Conservation (phyloP, 2,329 filamentous ascomycete species). For the Stachybotrys echinatus region DNA sequence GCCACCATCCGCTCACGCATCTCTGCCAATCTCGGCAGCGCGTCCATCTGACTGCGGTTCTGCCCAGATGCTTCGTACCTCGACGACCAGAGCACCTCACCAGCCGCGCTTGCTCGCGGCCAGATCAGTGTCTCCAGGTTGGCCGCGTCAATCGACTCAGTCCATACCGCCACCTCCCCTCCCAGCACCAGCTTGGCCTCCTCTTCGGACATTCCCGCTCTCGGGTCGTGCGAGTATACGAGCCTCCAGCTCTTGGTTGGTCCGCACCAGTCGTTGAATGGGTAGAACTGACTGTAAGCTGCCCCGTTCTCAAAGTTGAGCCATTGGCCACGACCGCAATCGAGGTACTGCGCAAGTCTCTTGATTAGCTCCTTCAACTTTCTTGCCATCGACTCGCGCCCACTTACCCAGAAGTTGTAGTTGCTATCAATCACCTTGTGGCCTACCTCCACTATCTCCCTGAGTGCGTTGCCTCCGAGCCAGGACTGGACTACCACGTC, state of each 20-base stretch:
- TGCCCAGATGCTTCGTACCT: conserved; percentile 57
- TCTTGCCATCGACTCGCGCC: neutral
- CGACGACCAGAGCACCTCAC: conserved; percentile 78
- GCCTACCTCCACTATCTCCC: conserved; percentile 54
- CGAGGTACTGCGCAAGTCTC: conserved; percentile 57
- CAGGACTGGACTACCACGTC: conserved; percentile 77
- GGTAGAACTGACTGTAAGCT: conserved; percentile 50
- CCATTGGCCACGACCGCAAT: conserved; percentile 79
- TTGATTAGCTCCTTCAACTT: conserved; percentile 11
- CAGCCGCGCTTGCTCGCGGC: conserved; percentile 70
- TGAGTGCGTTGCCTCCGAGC: conserved; percentile 60
- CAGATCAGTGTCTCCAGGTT: conserved; percentile 73
- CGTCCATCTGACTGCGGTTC: conserved; percentile 67
- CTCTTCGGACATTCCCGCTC: conserved; percentile 54
- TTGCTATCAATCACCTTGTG: conserved; percentile 70
- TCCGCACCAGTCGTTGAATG: conserved; percentile 75
- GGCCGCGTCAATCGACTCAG: conserved; percentile 70
- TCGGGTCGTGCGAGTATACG: conserved; percentile 75
- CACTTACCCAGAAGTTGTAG: conserved; percentile 69
- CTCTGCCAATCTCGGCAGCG: conserved; percentile 64
- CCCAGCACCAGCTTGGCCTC: conserved; percentile 67
- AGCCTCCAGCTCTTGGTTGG: conserved; percentile 78
- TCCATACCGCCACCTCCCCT: conserved; percentile 78
- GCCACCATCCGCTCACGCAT: conserved; percentile 71
- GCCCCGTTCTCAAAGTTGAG: conserved; percentile 61